Evolutionary conservation across 1,139 yeast genomes (phyloP), one percentile per base, ranked within the genome.

Genomic region (Arxiozyma telluris): DNA sequence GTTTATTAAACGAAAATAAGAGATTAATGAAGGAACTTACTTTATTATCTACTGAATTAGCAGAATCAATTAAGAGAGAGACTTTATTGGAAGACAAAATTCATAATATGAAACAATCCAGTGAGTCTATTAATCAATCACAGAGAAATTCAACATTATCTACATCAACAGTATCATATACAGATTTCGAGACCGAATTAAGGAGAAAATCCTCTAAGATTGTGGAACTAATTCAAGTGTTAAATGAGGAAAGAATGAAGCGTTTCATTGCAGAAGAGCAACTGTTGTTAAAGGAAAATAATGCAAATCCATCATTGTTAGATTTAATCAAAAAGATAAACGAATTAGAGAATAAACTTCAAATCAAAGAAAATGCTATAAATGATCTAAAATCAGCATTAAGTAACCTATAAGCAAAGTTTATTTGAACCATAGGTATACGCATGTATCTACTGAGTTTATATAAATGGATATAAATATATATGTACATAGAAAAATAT

Each of bases 261-360:
- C 69, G 93, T 52, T 82, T 78, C 58, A 78, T 84, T 20, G 82
- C 88, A 45, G 93, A 86, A 64, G 90, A 84, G 58, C 86, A 82
- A 62, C 81, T 82, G 0, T 65, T 83, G 50, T 66, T 82, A 42
- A 66, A 75, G 58, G 87, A 83, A 60, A 75, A 77, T 57, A 84
- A 84, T 3, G 74, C 73, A 50, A 68, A 71, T 12, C 73, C 87
- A 34, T 78, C 82, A 52, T 72, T 82, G 1, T 71, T 82, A 41
- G 82, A 82, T 54, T 65, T 84, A 57, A 77, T 79, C 51, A 78
- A 80, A 60, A 83, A 81, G 56, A 81, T 82, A 59, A 76, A 81
- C 11, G 80, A 78, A 53, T 63, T 82, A 52, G 74, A 77, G 62
- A 67, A 74, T 53, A 77, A 76, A 60, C 64, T 81, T 52, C 67